These are phyloP conservation scores for Sphagnum magellanicum DNA, from an alignment of 228 moss, liverwort and hornwort species.

Conservation along the genomic window DNA sequence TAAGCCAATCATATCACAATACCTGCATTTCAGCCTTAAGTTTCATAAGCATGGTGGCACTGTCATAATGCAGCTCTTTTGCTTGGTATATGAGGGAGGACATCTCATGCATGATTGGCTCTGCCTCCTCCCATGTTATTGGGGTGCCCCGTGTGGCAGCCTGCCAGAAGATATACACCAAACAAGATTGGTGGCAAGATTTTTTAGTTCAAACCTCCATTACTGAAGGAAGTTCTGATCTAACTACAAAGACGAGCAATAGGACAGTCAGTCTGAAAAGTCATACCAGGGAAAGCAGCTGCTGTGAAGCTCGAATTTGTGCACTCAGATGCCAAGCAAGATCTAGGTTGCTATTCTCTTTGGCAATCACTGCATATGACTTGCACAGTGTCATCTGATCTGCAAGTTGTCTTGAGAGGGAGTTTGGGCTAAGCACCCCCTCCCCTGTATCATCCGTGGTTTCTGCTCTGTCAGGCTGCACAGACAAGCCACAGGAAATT, in stretches of 20 bases:
- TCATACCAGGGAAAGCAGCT: constrained; percentile 61
- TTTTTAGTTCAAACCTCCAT: too few relatives aligned
- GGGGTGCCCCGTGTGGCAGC: constrained; percentile 59
- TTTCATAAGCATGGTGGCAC: constrained; percentile 94
- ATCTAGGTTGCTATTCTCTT: constrained; percentile 73
- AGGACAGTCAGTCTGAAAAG: background rate
- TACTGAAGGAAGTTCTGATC: too few relatives aligned
- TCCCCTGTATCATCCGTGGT: constrained; percentile 10
- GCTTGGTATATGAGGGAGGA: constrained; percentile 58
- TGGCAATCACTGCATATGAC: constrained; percentile 80
- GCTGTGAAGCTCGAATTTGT: constrained; percentile 75
- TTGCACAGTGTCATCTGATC: constrained; percentile 89
- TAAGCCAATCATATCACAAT: too few relatives aligned
- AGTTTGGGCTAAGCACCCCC: constrained; percentile 22
- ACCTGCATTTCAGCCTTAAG: constrained; percentile 75
- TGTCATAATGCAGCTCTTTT: constrained; percentile 89
- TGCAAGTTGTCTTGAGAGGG: constrained; percentile 64
- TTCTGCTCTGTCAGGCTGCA: constrained; percentile 15
- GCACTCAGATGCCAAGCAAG: constrained; percentile 87
- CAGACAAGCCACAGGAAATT: background rate
- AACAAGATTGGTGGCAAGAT: background rate
- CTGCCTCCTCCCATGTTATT: constrained; percentile 52
- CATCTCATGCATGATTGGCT: constrained; percentile 66
- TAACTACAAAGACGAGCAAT: background rate
- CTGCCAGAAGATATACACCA: constrained; percentile 6